Evolutionary conservation across 2,329 filamentous ascomycete genomes (phyloP).

Genomic region (Fusarium multiceps): DNA sequence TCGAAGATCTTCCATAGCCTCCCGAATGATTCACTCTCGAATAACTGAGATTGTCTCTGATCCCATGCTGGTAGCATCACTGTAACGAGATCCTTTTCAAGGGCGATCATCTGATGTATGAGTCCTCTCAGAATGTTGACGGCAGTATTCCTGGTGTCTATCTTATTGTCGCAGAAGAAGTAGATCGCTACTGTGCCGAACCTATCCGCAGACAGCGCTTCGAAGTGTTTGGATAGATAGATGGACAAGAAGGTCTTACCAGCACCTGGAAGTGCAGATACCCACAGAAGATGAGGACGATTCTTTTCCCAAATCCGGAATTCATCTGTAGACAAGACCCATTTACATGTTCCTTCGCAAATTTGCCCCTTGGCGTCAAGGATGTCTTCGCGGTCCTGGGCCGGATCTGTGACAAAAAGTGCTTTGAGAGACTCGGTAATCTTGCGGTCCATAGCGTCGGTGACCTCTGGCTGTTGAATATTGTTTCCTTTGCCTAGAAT

Average conservation of each 20-base stretch:
- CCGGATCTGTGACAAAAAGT: background rate
- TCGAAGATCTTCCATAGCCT: background rate
- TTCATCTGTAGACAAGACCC: fast-evolving
- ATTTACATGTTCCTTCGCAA: background rate
- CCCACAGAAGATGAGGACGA: background rate
- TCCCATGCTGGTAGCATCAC: background rate
- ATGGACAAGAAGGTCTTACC: background rate
- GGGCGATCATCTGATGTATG: background rate
- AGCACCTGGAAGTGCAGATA: background rate
- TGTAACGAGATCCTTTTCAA: fast-evolving
- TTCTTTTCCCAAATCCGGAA: background rate
- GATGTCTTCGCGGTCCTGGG: background rate
- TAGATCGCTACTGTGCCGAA: background rate
- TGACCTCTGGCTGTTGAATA: too few species aligned
- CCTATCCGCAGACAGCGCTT: too few species aligned
- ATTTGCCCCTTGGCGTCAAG: background rate
- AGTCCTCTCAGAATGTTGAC: background rate
- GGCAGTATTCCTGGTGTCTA: background rate
- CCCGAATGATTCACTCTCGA: background rate
- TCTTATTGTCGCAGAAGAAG: background rate
- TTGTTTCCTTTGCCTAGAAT: too few species aligned
- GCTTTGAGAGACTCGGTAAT: too few species aligned
- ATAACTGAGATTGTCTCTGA: fast-evolving
- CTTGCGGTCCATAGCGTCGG: too few species aligned
- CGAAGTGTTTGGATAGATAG: background rate